Base-by-base conservation (phyloP, 139 green algal genomes). In the Chlamydomonas incerta region DNA sequence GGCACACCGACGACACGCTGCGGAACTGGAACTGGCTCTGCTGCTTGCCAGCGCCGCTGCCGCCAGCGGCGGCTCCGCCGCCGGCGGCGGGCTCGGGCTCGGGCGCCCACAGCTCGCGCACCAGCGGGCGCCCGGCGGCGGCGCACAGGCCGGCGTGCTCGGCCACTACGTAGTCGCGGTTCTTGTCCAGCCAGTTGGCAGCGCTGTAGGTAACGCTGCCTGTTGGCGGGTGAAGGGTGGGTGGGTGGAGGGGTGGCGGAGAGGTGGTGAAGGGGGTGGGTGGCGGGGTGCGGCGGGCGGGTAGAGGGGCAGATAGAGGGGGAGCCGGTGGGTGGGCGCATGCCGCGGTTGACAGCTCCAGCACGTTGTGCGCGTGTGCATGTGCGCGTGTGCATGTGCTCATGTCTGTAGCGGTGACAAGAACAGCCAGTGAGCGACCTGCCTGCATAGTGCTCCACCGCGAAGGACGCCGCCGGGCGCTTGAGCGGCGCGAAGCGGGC, bases 111-210 rank as follows among this genome's bases (percentile, higher is more conserved):
- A 98, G 92, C 37, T 63, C 85, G 28, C 74, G 31, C 47, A 98
- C 88, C 75, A 99, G 96, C 5, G 65, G 26, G 8, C 28, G 63
- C 4, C 17, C 26, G 29, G 77, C 74, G 63, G 41, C 63, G 63
- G 17, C 90, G 87, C 82, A 99, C 85, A 99, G 87, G 35, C 83
- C 82, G 91, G 97, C 91, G 91, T 99, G 97, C 93, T 99, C 98
- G 18, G 91, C 92, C 35, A 99, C 94, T 67, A 99, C 94, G 88
- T 97, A 99, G 90, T 99, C 97, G 87, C 94, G 88, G 84, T 88
- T 88, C 74, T 98, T 98, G 46, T 85, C 87, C 69, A 96, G 77
- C 72, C 95, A 96, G 85, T 95, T 93, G 65, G 72, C 50, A 0
- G 91, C 94, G 74, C 90, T 82, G 88, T 97, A 97, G 5, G 91